phyloP scores from a whole-genome alignment of 169 alveolate species.

The Cryptosporidium canis region DNA sequence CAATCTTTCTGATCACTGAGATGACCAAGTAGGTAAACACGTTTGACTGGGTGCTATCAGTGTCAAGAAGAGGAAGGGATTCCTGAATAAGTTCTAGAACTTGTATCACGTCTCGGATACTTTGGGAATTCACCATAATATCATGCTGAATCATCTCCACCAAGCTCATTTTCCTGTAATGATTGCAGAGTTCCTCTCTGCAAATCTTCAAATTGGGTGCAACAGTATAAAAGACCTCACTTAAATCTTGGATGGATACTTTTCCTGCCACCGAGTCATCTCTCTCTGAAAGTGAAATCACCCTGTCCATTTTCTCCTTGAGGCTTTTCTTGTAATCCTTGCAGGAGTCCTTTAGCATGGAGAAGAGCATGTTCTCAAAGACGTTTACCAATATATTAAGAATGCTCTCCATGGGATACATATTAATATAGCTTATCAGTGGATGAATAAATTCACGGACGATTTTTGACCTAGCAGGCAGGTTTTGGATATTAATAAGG shows the following conservation, averaged over 20 bases:
- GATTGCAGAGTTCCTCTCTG: background rate
- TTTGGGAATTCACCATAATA: background rate
- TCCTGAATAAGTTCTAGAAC: background rate
- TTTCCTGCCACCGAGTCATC: background rate
- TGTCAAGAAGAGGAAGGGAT: background rate
- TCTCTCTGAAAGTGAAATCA: background rate
- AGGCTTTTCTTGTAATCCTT: constrained; percentile 14
- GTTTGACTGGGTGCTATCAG: background rate
- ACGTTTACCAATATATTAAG: background rate
- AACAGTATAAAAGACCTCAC: constrained; percentile 1
- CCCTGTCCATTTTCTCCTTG: background rate
- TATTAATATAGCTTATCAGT: background rate
- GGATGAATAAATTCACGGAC: constrained; percentile 1
- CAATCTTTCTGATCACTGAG: constrained; percentile 18
- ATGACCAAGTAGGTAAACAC: constrained; percentile 9
- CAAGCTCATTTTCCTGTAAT: background rate
- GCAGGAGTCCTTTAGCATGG: background rate
- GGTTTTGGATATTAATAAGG: background rate
- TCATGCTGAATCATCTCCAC: background rate
- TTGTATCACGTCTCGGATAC: background rate
- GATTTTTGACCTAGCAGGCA: background rate
- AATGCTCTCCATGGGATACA: constrained; percentile 28
- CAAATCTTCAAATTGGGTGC: background rate
- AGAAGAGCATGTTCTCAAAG: constrained; percentile 30
- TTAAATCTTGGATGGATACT: background rate